A percentile compares a stretch with the other conserved stretches of the same genome.
These are phyloP conservation scores for Limnanthes douglasii DNA, from an alignment of 345 rosid genomes.

Conservation along the genomic window DNA sequence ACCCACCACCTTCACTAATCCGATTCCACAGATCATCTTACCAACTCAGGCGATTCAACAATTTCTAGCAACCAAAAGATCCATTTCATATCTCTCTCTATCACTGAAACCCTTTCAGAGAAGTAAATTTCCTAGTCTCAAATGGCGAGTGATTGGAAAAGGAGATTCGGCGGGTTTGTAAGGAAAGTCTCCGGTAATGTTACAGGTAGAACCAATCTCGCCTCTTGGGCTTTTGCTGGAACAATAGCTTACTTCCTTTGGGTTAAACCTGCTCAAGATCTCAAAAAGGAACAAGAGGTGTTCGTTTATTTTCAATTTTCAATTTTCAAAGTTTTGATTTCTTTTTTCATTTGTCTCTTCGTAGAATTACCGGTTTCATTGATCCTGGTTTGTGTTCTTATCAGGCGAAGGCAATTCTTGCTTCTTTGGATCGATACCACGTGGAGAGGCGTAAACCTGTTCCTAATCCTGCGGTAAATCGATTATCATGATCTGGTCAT, in stretches of 20 bases:
- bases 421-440: constrained; percentile 53
- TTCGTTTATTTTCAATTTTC: neutral
- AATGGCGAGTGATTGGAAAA: constrained; percentile 56
- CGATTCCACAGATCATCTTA: no score
- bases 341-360: no score
- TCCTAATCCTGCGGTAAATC: constrained; percentile 72
- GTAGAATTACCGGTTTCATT: neutral
- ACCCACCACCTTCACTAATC: no score
- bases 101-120: no score
- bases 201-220: constrained; percentile 52
- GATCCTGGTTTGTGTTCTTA: neutral
- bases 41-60: no score
- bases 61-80: no score
- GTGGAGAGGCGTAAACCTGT: constrained; percentile 64
- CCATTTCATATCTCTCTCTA: no score
- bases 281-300: constrained; percentile 70
- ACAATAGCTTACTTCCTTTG: constrained; percentile 86
- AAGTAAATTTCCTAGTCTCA: no score
- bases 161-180: constrained; percentile 47
- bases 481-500: neutral
- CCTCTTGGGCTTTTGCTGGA: constrained; percentile 92
- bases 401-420: constrained; percentile 67
- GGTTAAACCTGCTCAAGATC: constrained; percentile 89
- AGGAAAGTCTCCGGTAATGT: constrained; percentile 62
- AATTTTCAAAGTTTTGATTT: neutral